These are phyloP conservation scores for Pleurotus cornucopiae DNA, from an alignment of 768 basidiomycete species.

Conservation along the genomic window DNA sequence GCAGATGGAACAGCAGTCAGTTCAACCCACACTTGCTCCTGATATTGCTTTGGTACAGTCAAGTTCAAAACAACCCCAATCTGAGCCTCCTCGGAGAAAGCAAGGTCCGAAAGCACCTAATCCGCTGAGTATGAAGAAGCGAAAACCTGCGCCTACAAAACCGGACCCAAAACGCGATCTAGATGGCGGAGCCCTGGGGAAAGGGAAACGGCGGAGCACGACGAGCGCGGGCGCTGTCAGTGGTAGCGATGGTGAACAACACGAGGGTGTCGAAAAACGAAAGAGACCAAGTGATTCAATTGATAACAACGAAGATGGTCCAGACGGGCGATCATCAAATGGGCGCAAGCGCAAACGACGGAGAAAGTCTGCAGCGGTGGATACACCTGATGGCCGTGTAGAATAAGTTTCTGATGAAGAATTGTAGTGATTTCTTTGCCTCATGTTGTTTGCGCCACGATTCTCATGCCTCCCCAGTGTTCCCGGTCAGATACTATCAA, in stretches of 20 bases:
- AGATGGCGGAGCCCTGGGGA: slow-evolving; percentile 4
- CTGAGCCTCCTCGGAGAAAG: slow-evolving; percentile 43
- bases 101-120: slow-evolving; percentile 86
- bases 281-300: slow-evolving; percentile 10
- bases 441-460: neutral
- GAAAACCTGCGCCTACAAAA: slow-evolving; percentile 9
- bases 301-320: neutral
- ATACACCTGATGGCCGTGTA: neutral
- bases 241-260: neutral
- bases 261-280: slow-evolving; percentile 11
- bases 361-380: slow-evolving; percentile 10
- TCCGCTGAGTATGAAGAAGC: slow-evolving; percentile 87
- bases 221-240: neutral
- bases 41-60: slow-evolving; percentile 42
- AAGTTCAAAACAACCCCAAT: slow-evolving; percentile 15
- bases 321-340: neutral
- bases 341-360: slow-evolving; percentile 25
- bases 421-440: neutral
- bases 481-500: too few species aligned
- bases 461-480: neutral
- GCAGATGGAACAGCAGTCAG: slow-evolving; percentile 62
- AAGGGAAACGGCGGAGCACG: slow-evolving; percentile 19
- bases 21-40: slow-evolving; percentile 40
- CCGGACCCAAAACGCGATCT: slow-evolving; percentile 1
- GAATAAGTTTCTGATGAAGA: neutral